Percentiles rank a stretch among this genome's conserved stretches.
Conservation (phyloP, 2,329 filamentous ascomycete species). For the Triangularia verruculosa region DNA sequence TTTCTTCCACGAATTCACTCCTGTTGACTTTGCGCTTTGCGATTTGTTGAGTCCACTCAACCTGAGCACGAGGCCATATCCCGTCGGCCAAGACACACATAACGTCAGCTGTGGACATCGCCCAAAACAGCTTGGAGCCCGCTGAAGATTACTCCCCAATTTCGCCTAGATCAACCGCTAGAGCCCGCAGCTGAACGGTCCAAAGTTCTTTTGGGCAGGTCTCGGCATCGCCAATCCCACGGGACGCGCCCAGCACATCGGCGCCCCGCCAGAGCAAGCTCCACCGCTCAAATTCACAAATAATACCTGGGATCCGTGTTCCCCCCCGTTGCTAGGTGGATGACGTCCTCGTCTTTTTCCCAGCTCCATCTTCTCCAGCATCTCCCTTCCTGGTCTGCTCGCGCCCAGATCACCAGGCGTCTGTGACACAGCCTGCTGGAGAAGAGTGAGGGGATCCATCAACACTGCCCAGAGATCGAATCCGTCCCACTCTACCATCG, state of each 20-base stretch:
- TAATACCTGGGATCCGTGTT: background rate
- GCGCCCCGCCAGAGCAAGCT: background rate
- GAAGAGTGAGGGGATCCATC: background rate
- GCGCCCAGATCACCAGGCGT: background rate
- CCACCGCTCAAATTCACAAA: slow-evolving; percentile 5
- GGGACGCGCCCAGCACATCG: slow-evolving; percentile 13
- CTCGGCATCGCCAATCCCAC: background rate
- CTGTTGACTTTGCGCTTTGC: too few relatives aligned
- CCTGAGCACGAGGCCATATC: too few relatives aligned
- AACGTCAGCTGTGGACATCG: background rate
- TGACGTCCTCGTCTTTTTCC: slow-evolving; percentile 20
- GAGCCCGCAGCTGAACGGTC: background rate
- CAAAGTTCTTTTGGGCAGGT: background rate
- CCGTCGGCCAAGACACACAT: background rate
- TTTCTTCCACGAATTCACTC: background rate
- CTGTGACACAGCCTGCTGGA: background rate
- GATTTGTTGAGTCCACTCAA: background rate
- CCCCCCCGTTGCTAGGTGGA: slow-evolving; percentile 10
- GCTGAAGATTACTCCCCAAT: slow-evolving; percentile 14
- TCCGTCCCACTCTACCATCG: slow-evolving; percentile 1
- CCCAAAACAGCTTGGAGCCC: background rate
- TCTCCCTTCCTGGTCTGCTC: background rate
- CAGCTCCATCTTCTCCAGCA: slow-evolving; percentile 3
- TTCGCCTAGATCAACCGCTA: slow-evolving; percentile 12
- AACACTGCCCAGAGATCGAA: background rate